These are phyloP conservation scores for Tremellales sp. DNA, from an alignment of 1,284 basidiomycete genomes.

Conservation along the genomic window DNA sequence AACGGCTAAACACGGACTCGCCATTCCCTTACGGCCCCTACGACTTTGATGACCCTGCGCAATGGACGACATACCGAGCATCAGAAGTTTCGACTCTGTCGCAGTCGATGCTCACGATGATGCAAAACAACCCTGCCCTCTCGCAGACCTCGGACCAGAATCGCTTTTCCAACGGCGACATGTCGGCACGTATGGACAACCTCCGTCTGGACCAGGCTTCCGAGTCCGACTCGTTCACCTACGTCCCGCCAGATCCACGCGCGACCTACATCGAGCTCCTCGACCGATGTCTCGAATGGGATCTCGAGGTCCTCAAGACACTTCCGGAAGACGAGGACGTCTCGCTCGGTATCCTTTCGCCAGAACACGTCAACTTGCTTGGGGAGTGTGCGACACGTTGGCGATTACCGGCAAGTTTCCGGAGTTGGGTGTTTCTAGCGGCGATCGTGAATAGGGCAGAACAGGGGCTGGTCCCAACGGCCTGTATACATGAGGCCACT, in stretches of 20 bases:
- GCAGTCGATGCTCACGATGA: constrained; percentile 83
- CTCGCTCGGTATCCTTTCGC: constrained; percentile 84
- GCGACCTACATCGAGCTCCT: constrained; percentile 80
- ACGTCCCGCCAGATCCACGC: constrained; percentile 83
- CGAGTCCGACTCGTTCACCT: constrained; percentile 50
- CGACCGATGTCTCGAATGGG: constrained; percentile 74
- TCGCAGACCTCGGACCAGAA: constrained; percentile 56
- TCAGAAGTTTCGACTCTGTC: constrained; percentile 80
- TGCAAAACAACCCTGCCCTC: constrained; percentile 79
- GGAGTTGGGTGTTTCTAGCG: constrained; percentile 76
- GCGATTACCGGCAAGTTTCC: constrained; percentile 77
- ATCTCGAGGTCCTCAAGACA: constrained; percentile 84
- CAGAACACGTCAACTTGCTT: constrained; percentile 73
- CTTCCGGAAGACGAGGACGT: constrained; percentile 96
- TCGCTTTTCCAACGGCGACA: constrained; percentile 58
- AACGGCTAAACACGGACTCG: constrained; percentile 79
- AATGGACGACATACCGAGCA: constrained; percentile 78
- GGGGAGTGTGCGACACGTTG: constrained; percentile 84
- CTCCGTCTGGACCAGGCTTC: constrained; percentile 16
- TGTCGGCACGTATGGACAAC: constrained; percentile 19
- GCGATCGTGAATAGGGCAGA: constrained; percentile 84
- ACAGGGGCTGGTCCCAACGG: constrained; percentile 83
- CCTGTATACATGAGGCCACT: constrained; percentile 88
- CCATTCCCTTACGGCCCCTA: constrained; percentile 79
- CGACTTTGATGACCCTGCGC: constrained; percentile 76